These are phyloP conservation scores for Aspergillus diversus DNA, from an alignment of 495 filamentous ascomycete genomes.

Conservation along the genomic window DNA sequence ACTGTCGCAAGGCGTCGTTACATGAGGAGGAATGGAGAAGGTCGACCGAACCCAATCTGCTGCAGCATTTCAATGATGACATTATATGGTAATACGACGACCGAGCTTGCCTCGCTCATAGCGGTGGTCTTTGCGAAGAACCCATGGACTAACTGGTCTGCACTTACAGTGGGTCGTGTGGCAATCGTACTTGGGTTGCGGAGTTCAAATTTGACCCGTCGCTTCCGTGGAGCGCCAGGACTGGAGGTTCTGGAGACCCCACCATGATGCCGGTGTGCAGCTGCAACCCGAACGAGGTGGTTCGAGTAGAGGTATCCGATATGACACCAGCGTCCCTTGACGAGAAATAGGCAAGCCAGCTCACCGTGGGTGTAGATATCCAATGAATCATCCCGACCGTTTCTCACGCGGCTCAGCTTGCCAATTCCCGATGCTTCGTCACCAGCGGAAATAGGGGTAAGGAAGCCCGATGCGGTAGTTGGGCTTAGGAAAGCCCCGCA, in stretches of 20 bases:
- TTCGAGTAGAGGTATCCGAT: not conserved
- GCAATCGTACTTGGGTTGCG: not conserved
- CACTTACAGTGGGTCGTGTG: not conserved
- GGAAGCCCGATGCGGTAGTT: not conserved
- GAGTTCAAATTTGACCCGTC: not conserved
- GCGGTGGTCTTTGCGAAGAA: not conserved
- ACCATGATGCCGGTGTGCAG: not conserved
- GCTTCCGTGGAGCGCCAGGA: not conserved
- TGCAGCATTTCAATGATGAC: not conserved
- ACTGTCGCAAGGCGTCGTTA: not conserved
- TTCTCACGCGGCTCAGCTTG: not conserved
- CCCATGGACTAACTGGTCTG: not conserved
- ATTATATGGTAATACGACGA: not conserved
- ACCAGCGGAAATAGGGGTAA: not conserved
- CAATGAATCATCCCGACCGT: not conserved
- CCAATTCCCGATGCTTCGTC: not conserved
- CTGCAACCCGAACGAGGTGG: constrained; percentile 1
- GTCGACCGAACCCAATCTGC: not conserved
- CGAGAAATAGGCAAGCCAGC: not conserved
- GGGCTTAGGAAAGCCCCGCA: not conserved
- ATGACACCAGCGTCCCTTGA: not conserved
- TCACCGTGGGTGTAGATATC: not conserved
- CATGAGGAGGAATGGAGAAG: constrained; percentile 5
- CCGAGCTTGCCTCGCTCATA: not conserved
- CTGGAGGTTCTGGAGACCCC: not conserved